phyloP scores from a whole-genome alignment of 441 rosid species.

The Euphorbia schlechtendalii region DNA sequence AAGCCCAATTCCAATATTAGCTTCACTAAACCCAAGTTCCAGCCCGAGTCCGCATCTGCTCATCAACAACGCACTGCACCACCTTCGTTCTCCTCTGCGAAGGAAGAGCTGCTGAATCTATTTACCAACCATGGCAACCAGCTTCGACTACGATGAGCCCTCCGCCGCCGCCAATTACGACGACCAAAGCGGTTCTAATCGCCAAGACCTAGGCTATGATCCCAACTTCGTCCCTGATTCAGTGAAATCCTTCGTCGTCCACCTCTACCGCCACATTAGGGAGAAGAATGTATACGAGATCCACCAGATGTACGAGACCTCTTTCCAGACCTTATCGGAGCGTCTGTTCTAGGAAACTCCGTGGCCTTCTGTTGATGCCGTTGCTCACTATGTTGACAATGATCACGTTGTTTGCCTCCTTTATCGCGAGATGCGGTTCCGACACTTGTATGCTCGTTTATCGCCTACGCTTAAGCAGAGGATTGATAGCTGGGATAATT shows the following conservation, averaged over 20 bases:
- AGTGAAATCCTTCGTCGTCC: slow-evolving; percentile 84
- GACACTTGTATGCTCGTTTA: slow-evolving; percentile 80
- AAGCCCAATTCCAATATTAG: not conserved
- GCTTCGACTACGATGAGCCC: slow-evolving; percentile 52
- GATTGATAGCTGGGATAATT: slow-evolving; percentile 94
- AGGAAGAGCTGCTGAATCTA: not conserved
- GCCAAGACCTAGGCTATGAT: slow-evolving; percentile 52
- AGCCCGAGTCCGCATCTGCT: not conserved
- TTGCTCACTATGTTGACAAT: slow-evolving; percentile 72
- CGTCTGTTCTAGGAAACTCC: slow-evolving; percentile 87
- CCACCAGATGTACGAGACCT: slow-evolving; percentile 98
- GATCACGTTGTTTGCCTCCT: slow-evolving; percentile 89
- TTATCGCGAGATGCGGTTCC: slow-evolving; percentile 98
- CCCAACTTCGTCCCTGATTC: slow-evolving; percentile 91
- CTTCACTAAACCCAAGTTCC: slow-evolving; percentile 9
- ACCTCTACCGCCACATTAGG: slow-evolving; percentile 86
- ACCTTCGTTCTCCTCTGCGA: not conserved
- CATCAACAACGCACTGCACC: not conserved
- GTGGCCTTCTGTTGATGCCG: slow-evolving; percentile 92
- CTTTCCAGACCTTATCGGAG: slow-evolving; percentile 80
- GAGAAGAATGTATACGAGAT: slow-evolving; percentile 98
- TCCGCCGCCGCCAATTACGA: slow-evolving; percentile 31
- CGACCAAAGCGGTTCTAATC: slow-evolving; percentile 22
- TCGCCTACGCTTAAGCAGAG: slow-evolving; percentile 86
- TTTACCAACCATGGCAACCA: slow-evolving; percentile 35